These are phyloP conservation scores for Fusarium tjaetaba DNA, from an alignment of 2,329 filamentous ascomycete genomes.

Conservation along the genomic window DNA sequence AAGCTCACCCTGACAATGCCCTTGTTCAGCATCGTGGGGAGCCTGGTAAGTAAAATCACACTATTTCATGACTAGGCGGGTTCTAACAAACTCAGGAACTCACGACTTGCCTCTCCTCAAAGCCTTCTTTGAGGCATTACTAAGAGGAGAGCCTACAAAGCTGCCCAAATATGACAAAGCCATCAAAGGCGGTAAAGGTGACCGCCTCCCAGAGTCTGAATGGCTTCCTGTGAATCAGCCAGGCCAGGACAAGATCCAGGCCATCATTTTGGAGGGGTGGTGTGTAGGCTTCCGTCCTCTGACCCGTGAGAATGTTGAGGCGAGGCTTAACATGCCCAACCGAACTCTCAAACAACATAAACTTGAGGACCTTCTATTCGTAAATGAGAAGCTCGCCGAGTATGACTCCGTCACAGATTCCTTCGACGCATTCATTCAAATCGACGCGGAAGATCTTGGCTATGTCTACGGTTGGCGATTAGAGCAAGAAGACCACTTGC, in stretches of 20 bases:
- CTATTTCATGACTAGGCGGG: neutral
- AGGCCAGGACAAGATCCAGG: slow-evolving; percentile 61
- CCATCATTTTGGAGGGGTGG: slow-evolving; percentile 91
- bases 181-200: slow-evolving; percentile 77
- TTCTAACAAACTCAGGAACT: slow-evolving; percentile 54
- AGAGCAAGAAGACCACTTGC: slow-evolving; percentile 80
- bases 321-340: slow-evolving; percentile 62
- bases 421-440: slow-evolving; percentile 66
- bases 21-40: slow-evolving; percentile 85
- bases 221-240: slow-evolving; percentile 70
- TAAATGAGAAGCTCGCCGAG: slow-evolving; percentile 58
- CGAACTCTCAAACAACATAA: slow-evolving; percentile 60
- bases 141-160: slow-evolving; percentile 61
- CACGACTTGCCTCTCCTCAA: slow-evolving; percentile 77
- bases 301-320: slow-evolving; percentile 58
- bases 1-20: slow-evolving; percentile 73
- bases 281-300: slow-evolving; percentile 84
- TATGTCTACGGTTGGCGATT: slow-evolving; percentile 88
- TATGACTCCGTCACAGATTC: slow-evolving; percentile 62
- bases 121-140: slow-evolving; percentile 68
- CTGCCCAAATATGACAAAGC: slow-evolving; percentile 88
- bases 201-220: slow-evolving; percentile 69
- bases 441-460: slow-evolving; percentile 74
- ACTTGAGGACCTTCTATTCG: slow-evolving; percentile 59
- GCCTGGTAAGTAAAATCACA: slow-evolving; percentile 62